Evolutionary conservation across 148 eudicot genomes (phyloP).

Genomic region (Rhododendron mucronatum): DNA sequence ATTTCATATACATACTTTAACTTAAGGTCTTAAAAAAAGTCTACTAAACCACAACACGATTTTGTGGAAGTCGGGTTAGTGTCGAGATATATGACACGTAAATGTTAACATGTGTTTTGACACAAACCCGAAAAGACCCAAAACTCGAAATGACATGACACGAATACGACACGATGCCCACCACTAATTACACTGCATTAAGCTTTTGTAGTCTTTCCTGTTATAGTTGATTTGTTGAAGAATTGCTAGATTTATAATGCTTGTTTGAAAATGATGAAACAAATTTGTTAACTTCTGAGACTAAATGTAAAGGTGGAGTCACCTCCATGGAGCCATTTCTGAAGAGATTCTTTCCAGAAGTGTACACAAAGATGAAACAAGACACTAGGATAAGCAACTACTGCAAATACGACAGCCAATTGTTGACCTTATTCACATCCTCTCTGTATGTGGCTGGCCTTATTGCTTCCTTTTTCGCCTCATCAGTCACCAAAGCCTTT

Average conservation of each 20-base stretch:
- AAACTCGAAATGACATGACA: background rate
- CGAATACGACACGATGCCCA: too few relatives aligned
- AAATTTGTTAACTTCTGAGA: background rate
- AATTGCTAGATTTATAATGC: background rate
- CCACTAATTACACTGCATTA: background rate
- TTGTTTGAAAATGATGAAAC: background rate
- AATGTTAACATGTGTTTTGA: background rate
- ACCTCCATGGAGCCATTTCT: constrained; percentile 2
- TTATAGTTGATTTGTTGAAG: background rate
- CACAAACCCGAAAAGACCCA: background rate
- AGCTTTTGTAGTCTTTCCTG: background rate
- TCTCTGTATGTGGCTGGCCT: constrained; percentile 35
- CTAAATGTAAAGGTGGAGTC: constrained; percentile 3
- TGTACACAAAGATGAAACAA: constrained; percentile 1
- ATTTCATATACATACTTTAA: too few relatives aligned
- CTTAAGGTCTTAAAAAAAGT: background rate
- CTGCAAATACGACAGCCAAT: constrained; percentile 11
- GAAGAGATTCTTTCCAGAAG: background rate
- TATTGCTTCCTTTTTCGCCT: constrained; percentile 34
- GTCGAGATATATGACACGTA: background rate
- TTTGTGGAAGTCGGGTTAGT: background rate
- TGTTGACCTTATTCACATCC: constrained; percentile 11
- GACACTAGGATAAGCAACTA: constrained; percentile 9
- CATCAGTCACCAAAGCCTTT: constrained; percentile 20
- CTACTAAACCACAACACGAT: background rate